Conservation (phyloP, 2,329 filamentous ascomycete genomes). For the Epichloe festucae region DNA sequence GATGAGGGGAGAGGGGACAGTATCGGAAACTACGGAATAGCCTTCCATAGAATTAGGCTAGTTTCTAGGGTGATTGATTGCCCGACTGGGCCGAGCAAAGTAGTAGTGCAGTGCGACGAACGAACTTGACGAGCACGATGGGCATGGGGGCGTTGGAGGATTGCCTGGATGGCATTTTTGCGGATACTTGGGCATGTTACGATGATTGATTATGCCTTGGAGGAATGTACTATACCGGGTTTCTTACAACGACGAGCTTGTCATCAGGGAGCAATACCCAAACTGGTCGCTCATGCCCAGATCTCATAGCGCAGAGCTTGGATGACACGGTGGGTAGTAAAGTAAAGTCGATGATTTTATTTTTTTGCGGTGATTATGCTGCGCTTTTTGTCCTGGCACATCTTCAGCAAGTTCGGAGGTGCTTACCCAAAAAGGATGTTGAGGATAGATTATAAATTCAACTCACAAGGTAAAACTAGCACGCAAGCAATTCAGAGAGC, state of each 20-base stretch:
- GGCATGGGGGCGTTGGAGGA: background rate
- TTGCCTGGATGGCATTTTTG: background rate
- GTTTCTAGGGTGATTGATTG: background rate
- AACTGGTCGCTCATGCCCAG: background rate
- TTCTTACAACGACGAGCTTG: background rate
- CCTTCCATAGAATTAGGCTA: no score
- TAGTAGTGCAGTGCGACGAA: background rate
- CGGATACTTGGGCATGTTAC: background rate
- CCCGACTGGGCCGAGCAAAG: background rate
- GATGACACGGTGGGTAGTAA: background rate
- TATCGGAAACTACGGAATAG: background rate
- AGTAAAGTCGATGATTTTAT: background rate
- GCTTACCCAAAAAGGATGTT: no score
- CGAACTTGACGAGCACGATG: background rate
- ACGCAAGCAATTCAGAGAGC: no score
- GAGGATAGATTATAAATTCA: no score
- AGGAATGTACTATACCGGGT: background rate
- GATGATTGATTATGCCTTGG: background rate
- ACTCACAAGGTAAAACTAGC: no score
- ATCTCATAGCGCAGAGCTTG: background rate
- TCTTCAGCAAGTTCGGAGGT: no score
- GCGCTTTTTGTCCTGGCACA: no score
- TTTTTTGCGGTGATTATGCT: background rate
- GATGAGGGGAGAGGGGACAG: background rate
- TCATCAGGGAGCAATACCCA: background rate